Base-by-base conservation (phyloP, 164 flowering plant genomes). In the Stephania japonica region DNA sequence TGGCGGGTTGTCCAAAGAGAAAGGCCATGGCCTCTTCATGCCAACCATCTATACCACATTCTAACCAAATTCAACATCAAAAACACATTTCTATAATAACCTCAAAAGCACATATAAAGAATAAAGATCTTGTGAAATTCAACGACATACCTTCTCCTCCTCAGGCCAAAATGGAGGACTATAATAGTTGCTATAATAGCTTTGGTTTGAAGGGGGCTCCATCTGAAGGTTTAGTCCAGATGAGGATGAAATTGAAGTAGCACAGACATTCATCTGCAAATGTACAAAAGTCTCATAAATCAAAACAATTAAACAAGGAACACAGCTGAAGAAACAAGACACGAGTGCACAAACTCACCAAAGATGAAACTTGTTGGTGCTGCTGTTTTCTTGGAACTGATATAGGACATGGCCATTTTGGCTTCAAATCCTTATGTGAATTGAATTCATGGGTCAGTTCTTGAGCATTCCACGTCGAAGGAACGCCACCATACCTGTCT, bases 191-290 rank as follows among this genome's bases (percentile, higher is more conserved):
- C 83, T 77, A 72, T 77, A 77, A 73, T 23, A 74, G 85, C 81
- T 92, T 92, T 91, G 98, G 94, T 89, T 91, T 89, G 95, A 91
- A 91, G 98, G 93, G 93, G 90, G 98, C 97, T 90, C 98, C 82
- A 85, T 85, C 79, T 76, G 87, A 67, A 77, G 81, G 82, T 77
- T 83, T 16, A 76, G 64, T 74, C 81, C 75, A 77, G 93, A 79
- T 19, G 92, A 81, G 44, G 85, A 75, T 72, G 93, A 81, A 80
- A 81, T 82, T 26, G 78, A 75, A 21, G 81, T 32, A 32, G 38
- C 70, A 43, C 85, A 72, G 13, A 76, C 80, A 71, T 81, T 82
- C 83, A 84, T 85, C 93, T 91, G 75, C 79, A 81, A 72, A 4
- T 27, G 23, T 50, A 68, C 7, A 32, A 21, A 32, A 10, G 13